Base-by-base conservation (phyloP, 2,329 filamentous ascomycete species). In the Plenodomus biglobosus region DNA sequence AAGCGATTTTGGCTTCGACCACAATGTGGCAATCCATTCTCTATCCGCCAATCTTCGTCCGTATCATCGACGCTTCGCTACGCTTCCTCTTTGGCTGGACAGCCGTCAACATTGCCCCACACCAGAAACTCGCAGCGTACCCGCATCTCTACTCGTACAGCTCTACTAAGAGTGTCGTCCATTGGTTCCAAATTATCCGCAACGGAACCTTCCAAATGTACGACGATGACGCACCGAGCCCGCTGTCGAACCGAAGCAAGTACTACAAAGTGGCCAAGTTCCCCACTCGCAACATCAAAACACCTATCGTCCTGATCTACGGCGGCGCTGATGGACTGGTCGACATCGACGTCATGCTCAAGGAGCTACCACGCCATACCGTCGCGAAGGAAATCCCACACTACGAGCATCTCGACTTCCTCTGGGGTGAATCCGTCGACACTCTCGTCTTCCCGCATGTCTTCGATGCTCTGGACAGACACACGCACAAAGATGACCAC, bases 101-200 rank as follows among this genome's bases (percentile, higher is more conserved):
- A 52, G 88, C 87, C 3, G 78, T 79, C 49, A 99, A 97, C 69
- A 96, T 99, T 53, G 84, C 84, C 8, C 76, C 84, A 0, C 85
- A 87, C 48, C 94, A 99, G 72, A 99, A 99, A 68, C 82, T 99
- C 16, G 94, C 94, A 2, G 91, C 91, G 1, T 99, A 99, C 69
- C 87, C 92, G 8, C 94, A 99, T 75, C 77, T 99, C 0, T 99
- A 96, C 76, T 96, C 92, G 0, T 97, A 92, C 70, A 96, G 92
- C 0, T 95, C 90, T 69, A 96, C 91, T 48, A 99, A 99, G 74
- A 92, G 87, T 17, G 91, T 99, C 8, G 94, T 99, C 0, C 94
- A 99, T 69, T 99, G 94, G 94, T 99, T 99, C 71, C 94, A 99
- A 69, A 96, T 99, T 68, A 99, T 99, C 63, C 87, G 94, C 56